Evolutionary conservation across 371 early-diverging fungal genomes (phyloP), one percentile per base, ranked within the genome.

Genomic region (Sporodiniella umbellata): DNA sequence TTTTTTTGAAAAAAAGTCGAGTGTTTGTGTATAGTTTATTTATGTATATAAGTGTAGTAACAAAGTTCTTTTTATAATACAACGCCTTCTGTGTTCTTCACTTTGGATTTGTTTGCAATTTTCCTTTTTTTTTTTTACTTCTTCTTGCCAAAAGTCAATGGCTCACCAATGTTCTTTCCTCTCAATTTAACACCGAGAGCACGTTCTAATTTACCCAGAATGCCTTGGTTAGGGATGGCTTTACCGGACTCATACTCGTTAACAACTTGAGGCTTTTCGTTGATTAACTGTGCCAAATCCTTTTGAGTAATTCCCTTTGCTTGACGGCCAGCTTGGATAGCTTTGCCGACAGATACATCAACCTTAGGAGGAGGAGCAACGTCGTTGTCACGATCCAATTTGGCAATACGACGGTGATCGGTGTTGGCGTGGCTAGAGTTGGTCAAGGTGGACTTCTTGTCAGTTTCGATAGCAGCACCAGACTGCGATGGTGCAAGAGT

Each of bases 181-280:
- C 94, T 75, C 45, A 97, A 75, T 80, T 93, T 97, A 62, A 97
- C 81, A 48, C 90, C 93, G 51, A 97, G 76, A 26, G 79, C 86
- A 46, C 94, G 81, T 76, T 97, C 95, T 70, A 97, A 65, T 77
- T 95, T 95, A 37, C 79, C 83, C 30, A 97, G 80, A 33, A 95
- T 72, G 70, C 94, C 92, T 72, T 94, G 96, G 78, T 93, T 94
- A 45, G 95, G 95, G 61, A 90, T 84, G 35, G 90, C 84, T 82
- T 66, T 86, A 72, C 93, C 91, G 58, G 83, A 70, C 68, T 97
- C 98, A 54, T 94, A 97, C 62, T 95, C 96, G 66, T 87, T 84
- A 59, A 77, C 86, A 53, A 88, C 81, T 54, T 84, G 86, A 60
- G 84, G 84, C 80, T 90, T 91, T 60, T 93, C 93, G 49, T 90